Evolutionary conservation across 306 rosid species (phyloP), one percentile per base, ranked within the genome.

Genomic region (Lagenaria siceraria): DNA sequence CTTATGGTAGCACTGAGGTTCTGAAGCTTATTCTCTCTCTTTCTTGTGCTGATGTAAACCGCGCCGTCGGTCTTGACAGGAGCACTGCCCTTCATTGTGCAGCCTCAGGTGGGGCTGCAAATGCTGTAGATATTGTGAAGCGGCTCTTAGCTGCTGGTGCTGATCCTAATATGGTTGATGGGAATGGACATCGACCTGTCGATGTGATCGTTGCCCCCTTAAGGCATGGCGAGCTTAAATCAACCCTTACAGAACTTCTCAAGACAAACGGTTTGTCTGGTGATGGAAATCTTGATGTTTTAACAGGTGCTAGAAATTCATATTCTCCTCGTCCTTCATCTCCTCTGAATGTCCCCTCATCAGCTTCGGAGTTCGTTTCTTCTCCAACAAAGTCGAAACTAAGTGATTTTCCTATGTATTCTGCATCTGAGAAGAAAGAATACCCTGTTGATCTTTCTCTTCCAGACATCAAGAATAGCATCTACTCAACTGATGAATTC

Each of bases 81-180:
- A 88, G 90, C 89, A 93, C 98, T n/a, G 91, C 98, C 51, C 97
- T 93, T 83, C 98, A 93, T 78, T 93, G 98, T 54, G 98, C 97
- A 9, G 93, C 98, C 17, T 89, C 93, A 0, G 97, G 98, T 52
- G 98, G 98, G 80, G 86, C 97, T 80, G 86, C 86, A 27, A 90
- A 91, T 69, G 92, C 91, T 11, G 82, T 90, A 18, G 92, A 88
- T 63, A 87, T 80, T 64, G 97, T 90, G 83, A 90, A 84, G 51
- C 81, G 89, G 79, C 98, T 93, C 75, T 79, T 93, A 58, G 91
- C 86, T 10, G 90, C 97, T 0, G 98, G 98, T 17, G 98, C 96
- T 62, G 91, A 93, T 84, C 89, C 89, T 0, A 91, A 85, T 86
- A 74, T 78, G 79, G 81, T 85, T 31, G 98, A 93, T 87, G 91